These are phyloP conservation scores for Microascus cirrosus DNA, from an alignment of 2,329 filamentous ascomycete species.

Conservation along the genomic window DNA sequence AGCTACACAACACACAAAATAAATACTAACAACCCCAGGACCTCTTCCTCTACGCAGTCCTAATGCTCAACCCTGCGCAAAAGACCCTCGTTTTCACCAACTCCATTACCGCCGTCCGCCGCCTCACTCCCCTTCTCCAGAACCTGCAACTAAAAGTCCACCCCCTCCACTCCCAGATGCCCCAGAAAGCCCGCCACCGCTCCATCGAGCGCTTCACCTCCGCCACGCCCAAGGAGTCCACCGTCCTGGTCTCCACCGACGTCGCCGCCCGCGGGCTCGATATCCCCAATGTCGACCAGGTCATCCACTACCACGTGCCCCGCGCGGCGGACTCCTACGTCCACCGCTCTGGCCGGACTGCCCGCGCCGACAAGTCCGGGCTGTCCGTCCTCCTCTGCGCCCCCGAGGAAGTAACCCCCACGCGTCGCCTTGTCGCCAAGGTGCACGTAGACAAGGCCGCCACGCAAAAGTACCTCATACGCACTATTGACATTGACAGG, in stretches of 20 bases:
- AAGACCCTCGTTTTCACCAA: slow-evolving; percentile 91
- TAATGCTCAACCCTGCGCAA: slow-evolving; percentile 70
- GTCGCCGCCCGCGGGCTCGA: slow-evolving; percentile 90
- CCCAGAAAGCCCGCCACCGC: slow-evolving; percentile 87
- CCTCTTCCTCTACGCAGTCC: slow-evolving; percentile 80
- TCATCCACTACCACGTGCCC: slow-evolving; percentile 92
- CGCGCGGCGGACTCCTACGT: slow-evolving; percentile 89
- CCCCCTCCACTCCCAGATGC: slow-evolving; percentile 86
- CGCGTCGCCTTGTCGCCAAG: slow-evolving; percentile 73
- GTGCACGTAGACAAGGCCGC: slow-evolving; percentile 57
- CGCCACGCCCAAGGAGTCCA: slow-evolving; percentile 36
- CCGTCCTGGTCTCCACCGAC: slow-evolving; percentile 83
- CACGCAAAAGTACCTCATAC: slow-evolving; percentile 56
- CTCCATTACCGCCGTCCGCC: slow-evolving; percentile 84
- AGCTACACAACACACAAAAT: background rate
- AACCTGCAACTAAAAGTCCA: slow-evolving; percentile 68
- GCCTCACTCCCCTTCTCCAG: slow-evolving; percentile 73
- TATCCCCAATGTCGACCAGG: slow-evolving; percentile 78
- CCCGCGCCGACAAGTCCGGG: slow-evolving; percentile 67
- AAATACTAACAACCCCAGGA: slow-evolving; percentile 39
- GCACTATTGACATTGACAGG: slow-evolving; percentile 73
- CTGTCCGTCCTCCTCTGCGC: slow-evolving; percentile 81
- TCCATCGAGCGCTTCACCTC: slow-evolving; percentile 82
- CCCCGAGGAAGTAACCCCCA: slow-evolving; percentile 81
- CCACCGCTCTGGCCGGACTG: slow-evolving; percentile 88